Evolutionary conservation across 2,329 filamentous ascomycete species (phyloP).

Genomic region (Fusarium oxysporum): DNA sequence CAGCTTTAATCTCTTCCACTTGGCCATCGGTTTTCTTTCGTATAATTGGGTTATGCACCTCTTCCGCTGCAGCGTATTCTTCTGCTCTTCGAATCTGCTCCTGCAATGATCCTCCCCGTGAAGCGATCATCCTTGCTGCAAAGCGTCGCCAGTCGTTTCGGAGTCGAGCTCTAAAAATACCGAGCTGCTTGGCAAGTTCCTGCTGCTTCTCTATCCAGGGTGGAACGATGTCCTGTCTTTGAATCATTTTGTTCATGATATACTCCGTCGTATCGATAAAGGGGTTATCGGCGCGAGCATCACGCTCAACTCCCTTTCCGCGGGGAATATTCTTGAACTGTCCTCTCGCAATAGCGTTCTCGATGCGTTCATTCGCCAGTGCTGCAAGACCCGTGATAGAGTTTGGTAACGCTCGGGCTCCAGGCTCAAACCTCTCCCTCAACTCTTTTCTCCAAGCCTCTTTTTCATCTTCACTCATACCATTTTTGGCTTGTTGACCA

Average conservation of each 20-base stretch:
- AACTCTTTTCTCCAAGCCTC: conserved; percentile 79
- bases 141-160: conserved; percentile 87
- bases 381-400: conserved; percentile 82
- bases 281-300: conserved; percentile 83
- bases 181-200: conserved; percentile 77
- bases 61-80: conserved; percentile 81
- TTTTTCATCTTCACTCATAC: conserved; percentile 76
- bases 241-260: conserved; percentile 98
- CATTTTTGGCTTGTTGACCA: conserved; percentile 60
- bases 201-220: conserved; percentile 99
- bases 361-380: conserved; percentile 90
- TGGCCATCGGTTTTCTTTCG: conserved; percentile 58
- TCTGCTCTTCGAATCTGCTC: conserved; percentile 78
- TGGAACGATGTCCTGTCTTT: conserved; percentile 93
- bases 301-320: conserved; percentile 83
- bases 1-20: conserved; percentile 44
- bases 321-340: conserved; percentile 88
- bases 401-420: conserved; percentile 78
- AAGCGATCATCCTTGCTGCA: conserved; percentile 81
- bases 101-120: conserved; percentile 78
- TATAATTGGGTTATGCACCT: conserved; percentile 68
- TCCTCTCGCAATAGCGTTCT: conserved; percentile 90
- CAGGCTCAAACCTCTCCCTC: conserved; percentile 82
- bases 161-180: conserved; percentile 78
- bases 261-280: conserved; percentile 98